Conservation (phyloP, 2,329 filamentous ascomycete species). For the Stemphylium beticola region DNA sequence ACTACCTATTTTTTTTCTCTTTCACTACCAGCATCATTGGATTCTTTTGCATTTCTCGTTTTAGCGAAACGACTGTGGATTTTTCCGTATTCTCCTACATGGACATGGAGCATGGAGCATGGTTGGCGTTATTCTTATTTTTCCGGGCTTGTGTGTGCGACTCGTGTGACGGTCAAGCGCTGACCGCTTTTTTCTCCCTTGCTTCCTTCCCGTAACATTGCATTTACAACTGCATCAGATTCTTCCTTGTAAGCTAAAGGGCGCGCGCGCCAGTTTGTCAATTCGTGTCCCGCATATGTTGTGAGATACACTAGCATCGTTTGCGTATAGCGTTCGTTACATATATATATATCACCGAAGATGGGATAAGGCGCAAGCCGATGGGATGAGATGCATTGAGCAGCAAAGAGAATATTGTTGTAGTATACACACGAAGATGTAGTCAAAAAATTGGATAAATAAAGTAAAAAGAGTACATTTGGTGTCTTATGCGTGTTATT, state of each 20-base stretch:
- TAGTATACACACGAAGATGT: too few species aligned
- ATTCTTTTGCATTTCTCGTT: too few species aligned
- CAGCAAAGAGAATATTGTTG: too few species aligned
- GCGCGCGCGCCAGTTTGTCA: too few species aligned
- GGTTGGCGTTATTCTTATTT: neutral
- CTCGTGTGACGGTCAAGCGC: constrained; percentile 17
- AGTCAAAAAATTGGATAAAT: too few species aligned
- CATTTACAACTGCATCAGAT: neutral
- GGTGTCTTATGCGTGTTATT: too few species aligned
- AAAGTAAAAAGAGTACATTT: too few species aligned
- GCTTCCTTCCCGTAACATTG: neutral
- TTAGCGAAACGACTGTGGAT: too few species aligned
- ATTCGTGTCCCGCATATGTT: too few species aligned
- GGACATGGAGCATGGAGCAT: constrained; percentile 1
- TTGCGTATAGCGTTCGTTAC: neutral
- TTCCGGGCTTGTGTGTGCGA: constrained; percentile 1
- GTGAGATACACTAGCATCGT: too few species aligned
- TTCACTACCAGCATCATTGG: neutral
- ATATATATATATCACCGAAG: neutral
- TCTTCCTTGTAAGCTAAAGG: neutral
- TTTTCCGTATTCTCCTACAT: neutral
- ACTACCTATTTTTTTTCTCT: neutral
- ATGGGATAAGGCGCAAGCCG: neutral
- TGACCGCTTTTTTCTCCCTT: constrained; percentile 11
- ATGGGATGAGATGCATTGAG: neutral